Percentiles rank a stretch among this genome's conserved stretches.
These are phyloP conservation scores for Aspergillus tubingensis DNA, from an alignment of 2,329 filamentous ascomycete species.

Conservation along the genomic window DNA sequence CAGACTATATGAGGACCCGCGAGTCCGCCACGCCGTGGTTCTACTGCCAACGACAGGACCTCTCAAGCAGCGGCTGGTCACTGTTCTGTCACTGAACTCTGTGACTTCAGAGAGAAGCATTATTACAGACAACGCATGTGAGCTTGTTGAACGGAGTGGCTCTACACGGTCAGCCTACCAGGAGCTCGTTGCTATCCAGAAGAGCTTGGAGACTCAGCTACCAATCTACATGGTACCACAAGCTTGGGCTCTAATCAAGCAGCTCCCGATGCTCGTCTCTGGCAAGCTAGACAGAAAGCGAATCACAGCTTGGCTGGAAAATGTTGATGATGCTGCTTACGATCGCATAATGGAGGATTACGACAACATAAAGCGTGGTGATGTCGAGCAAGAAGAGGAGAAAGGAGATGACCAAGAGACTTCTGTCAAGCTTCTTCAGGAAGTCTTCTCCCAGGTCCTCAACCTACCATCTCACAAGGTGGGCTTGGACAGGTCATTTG, in stretches of 20 bases:
- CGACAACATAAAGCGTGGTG: conserved; percentile 29
- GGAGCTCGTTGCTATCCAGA: conserved; percentile 37
- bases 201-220: conserved; percentile 45
- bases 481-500: conserved; percentile 37
- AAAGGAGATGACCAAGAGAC: conserved; percentile 19
- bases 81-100: conserved; percentile 44
- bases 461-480: conserved; percentile 38
- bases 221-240: conserved; percentile 51
- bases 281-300: conserved; percentile 43
- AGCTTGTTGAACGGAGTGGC: conserved; percentile 32
- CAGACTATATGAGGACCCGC: conserved; percentile 35
- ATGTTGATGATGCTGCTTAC: conserved; percentile 42
- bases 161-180: conserved; percentile 26
- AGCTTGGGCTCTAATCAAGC: conserved; percentile 40
- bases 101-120: conserved; percentile 26
- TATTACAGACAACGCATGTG: conserved; percentile 32
- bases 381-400: conserved; percentile 16
- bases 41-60: conserved; percentile 47
- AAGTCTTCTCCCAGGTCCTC: conserved; percentile 40
- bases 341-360: conserved; percentile 43
- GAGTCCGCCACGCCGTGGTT: conserved; percentile 45
- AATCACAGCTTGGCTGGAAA: conserved; percentile 49
- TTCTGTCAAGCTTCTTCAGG: conserved; percentile 27
- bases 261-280: conserved; percentile 44
- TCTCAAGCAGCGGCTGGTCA: conserved; percentile 47